A percentile compares a stretch with the other conserved stretches of the same genome.
Evolutionary conservation across 75 land plant species (phyloP).

Genomic region (Pinus tabuliformis): DNA sequence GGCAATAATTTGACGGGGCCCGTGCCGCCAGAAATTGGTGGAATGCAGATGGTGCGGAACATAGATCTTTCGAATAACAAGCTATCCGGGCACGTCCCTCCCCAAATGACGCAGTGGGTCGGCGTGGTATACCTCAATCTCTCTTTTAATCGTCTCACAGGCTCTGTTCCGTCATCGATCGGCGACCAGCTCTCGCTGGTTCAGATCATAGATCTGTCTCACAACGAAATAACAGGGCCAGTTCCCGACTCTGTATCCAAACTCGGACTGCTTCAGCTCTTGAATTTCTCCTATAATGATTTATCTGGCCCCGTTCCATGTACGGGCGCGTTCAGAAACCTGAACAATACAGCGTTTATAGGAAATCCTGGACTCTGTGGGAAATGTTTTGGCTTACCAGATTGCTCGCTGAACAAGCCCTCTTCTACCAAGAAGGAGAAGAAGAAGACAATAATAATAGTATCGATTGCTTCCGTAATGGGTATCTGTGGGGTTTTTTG

Average conservation of each 20-base stretch:
- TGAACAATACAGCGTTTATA: conserved; percentile 21
- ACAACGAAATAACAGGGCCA: conserved; percentile 44
- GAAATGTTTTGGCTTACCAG: conserved; percentile 15
- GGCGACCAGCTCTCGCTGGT: conserved; percentile 22
- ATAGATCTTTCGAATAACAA: neutral
- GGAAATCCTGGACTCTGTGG: conserved; percentile 64
- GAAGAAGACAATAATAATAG: no score
- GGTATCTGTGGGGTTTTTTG: no score
- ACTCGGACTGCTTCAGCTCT: conserved; percentile 22
- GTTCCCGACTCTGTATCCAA: conserved; percentile 36
- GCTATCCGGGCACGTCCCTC: neutral
- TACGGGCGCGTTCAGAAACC: conserved; percentile 21
- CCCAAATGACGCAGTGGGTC: neutral
- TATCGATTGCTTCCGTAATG: no score
- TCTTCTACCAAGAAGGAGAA: neutral
- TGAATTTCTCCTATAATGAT: conserved; percentile 51
- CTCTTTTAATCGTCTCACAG: neutral
- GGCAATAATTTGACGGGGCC: neutral
- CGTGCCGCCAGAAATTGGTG: neutral
- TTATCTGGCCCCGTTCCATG: conserved; percentile 56
- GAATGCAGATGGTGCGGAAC: neutral
- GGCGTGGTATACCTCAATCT: neutral
- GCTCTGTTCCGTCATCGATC: neutral
- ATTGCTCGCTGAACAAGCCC: neutral
- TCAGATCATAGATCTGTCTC: conserved; percentile 49